Evolutionary conservation across 345 rosid genomes (phyloP).

Genomic region (Microthlaspi erraticum): DNA sequence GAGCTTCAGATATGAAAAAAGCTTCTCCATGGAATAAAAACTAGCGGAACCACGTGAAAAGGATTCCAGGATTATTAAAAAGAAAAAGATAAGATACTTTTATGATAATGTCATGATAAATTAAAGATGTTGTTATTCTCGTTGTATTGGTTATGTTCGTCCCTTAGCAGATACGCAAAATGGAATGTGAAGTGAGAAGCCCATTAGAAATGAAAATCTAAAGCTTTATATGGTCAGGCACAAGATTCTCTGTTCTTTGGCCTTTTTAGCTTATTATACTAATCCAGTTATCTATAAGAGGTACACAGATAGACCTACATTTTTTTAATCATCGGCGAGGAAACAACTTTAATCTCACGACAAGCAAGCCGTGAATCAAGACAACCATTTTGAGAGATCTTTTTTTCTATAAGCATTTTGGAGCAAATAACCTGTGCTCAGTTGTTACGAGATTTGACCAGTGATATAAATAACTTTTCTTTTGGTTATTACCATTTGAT

Average conservation of each 20-base stretch:
- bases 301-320: neutral
- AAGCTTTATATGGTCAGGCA: conserved; percentile 30
- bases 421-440: neutral
- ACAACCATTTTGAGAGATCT: neutral
- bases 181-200: conserved; percentile 24
- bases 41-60: conserved; percentile 39
- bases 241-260: conserved; percentile 8
- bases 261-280: neutral
- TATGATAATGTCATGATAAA: neutral
- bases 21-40: conserved; percentile 21
- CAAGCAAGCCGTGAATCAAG: neutral
- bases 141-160: conserved; percentile 31
- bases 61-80: neutral
- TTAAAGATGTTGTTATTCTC: conserved; percentile 20
- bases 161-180: conserved; percentile 42
- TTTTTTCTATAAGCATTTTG: neutral
- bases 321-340: neutral
- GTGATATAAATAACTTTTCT: too few relatives aligned
- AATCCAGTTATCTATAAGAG: neutral
- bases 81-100: conserved; percentile 19
- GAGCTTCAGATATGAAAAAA: conserved; percentile 25
- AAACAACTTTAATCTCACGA: neutral
- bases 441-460: neutral
- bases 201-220: conserved; percentile 18
- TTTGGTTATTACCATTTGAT: neutral